A percentile compares a stretch with the other conserved stretches of the same genome.
These are phyloP conservation scores for Cyclotella cryptica DNA, from an alignment of 108 stramenopile genomes.

Conservation along the genomic window DNA sequence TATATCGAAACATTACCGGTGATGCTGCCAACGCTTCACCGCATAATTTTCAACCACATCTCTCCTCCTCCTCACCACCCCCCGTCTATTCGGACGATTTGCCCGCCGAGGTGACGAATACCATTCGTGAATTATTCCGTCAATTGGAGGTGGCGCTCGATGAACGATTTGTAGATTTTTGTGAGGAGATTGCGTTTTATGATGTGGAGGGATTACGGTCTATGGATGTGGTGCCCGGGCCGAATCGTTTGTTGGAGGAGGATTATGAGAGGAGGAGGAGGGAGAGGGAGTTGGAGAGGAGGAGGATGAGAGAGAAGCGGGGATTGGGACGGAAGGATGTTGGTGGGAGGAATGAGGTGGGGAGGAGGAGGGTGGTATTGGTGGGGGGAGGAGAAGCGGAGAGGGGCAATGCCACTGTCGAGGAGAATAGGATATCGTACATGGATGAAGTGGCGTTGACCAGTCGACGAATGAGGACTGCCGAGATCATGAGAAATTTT, in stretches of 20 bases:
- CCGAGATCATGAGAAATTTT: conserved; percentile 77
- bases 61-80: too few relatives aligned
- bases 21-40: too few relatives aligned
- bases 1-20: conserved; percentile 40
- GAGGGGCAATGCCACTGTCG: background rate
- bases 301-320: conserved; percentile 1
- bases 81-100: conserved; percentile 34
- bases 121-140: conserved; percentile 45
- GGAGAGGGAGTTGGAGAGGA: conserved; percentile 25
- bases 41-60: too few relatives aligned
- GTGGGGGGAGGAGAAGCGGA: background rate
- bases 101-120: conserved; percentile 46
- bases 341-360: conserved; percentile 16
- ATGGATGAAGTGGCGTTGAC: conserved; percentile 39
- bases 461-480: conserved; percentile 57
- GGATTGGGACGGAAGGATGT: too few relatives aligned
- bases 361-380: conserved; percentile 10
- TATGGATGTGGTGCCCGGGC: conserved; percentile 41
- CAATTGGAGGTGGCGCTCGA: conserved; percentile 49
- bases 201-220: conserved; percentile 46
- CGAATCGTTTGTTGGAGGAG: conserved; percentile 38
- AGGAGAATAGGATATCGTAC: conserved; percentile 21
- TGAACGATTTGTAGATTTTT: conserved; percentile 44
- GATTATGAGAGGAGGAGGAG: conserved; percentile 47
- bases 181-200: conserved; percentile 53